A percentile compares a stretch with the other conserved stretches of the same genome.
Evolutionary conservation across 768 basidiomycete genomes (phyloP).

Genomic region (Macrolepiota dolichaula): DNA sequence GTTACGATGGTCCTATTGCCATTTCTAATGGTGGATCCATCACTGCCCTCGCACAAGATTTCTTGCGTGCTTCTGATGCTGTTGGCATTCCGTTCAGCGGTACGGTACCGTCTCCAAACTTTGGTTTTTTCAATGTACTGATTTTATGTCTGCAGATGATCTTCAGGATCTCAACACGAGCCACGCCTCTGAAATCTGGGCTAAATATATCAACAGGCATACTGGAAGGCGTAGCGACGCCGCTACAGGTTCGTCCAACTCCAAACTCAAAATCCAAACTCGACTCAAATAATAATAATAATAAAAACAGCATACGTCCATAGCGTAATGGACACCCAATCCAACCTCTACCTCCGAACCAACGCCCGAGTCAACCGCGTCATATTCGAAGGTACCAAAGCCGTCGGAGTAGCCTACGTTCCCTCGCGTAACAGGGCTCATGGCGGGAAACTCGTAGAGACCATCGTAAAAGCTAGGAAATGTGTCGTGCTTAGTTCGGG

Average conservation of each 20-base stretch:
- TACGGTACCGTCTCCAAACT: constrained; percentile 27
- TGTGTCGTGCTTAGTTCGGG: constrained; percentile 63
- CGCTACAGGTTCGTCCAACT: constrained; percentile 46
- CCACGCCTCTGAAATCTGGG: constrained; percentile 70
- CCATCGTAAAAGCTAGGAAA: constrained; percentile 64
- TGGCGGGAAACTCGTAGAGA: constrained; percentile 50
- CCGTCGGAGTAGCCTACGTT: constrained; percentile 70
- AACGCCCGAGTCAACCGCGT: constrained; percentile 68
- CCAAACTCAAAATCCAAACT: background rate
- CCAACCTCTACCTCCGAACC: constrained; percentile 62
- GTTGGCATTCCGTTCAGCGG: constrained; percentile 65
- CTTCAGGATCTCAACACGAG: constrained; percentile 62
- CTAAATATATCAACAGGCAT: constrained; percentile 73
- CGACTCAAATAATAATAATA: background rate
- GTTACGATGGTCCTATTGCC: constrained; percentile 71
- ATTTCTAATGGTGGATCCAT: constrained; percentile 69
- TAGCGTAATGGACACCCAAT: constrained; percentile 67
- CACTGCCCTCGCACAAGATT: constrained; percentile 64
- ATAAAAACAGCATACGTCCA: constrained; percentile 55
- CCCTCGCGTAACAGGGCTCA: constrained; percentile 58
- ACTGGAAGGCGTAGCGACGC: constrained; percentile 72
- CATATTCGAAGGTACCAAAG: constrained; percentile 69
- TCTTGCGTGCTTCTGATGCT: constrained; percentile 59
- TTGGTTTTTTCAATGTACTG: too few species aligned
- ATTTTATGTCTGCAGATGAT: constrained; percentile 43